Base-by-base conservation (phyloP, 2,329 filamentous ascomycete species). In the Claviceps digitariae region DNA sequence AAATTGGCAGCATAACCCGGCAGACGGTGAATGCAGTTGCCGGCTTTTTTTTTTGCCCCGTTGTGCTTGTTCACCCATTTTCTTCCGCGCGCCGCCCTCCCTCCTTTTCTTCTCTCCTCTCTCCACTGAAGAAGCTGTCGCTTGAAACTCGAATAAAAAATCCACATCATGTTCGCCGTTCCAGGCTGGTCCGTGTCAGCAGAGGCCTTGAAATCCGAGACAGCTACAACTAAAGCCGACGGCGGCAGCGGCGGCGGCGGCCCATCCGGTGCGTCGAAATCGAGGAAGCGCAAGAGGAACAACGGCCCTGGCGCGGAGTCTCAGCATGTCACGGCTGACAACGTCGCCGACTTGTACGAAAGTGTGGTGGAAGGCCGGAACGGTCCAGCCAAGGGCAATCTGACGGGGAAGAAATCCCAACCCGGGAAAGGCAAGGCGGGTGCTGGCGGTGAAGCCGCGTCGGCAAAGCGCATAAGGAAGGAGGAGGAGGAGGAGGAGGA, bases 171-270 rank as follows among this genome's bases (percentile, higher is more conserved):
- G 91, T 97, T 97, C 68, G 84, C 90, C 10, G 90, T 97, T 31
- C 87, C 87, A 63, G 93, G 93, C 60, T 96, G 91, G 90, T 88
- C 88, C 41, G 76, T 96, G 38, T 81, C 87, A 53, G 78, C 84
- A 57, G 79, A 82, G 59, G 73, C 72, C 51, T 79, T 94, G 58
- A 89, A 88, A 69, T 70, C 81, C 31, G 88, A 95, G 69, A 77
- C 73, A 56, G 55, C 59, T 12, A 56, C 67, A 50, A 59, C 66
- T 36, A 43, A 38, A 9, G 63, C 61, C 48, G 61, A 61, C 34
- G 66, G 61, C 36, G 66, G 64, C 47, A 61, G 61, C 36, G 66
- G 61, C 36, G 66, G 64, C 47, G 61, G 61, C 34, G 66, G 61
- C 38, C 66, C 64, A 25, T 60, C 63, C 23, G 61, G 69, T 2